phyloP scores from a whole-genome alignment of 768 basidiomycete genomes.

The Panellus pusillus region DNA sequence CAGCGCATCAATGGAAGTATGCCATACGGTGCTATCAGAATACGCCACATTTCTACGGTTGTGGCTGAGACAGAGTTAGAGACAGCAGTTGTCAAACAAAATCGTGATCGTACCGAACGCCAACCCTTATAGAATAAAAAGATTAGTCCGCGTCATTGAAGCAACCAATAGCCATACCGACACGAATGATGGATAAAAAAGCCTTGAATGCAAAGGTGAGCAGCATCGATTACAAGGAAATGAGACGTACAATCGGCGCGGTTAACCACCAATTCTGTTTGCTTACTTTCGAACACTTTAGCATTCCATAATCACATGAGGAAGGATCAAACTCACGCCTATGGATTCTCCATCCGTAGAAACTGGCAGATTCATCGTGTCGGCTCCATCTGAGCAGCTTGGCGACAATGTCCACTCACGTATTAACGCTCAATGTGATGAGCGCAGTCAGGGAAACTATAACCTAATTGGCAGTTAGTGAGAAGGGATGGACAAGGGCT shows the following conservation, averaged over 20 bases:
- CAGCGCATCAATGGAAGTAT: not conserved
- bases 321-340: not conserved
- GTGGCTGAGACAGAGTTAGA: not conserved
- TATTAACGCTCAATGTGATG: constrained; percentile 16
- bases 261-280: constrained; percentile 18
- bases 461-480: not conserved
- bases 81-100: not conserved
- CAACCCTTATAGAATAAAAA: not conserved
- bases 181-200: not conserved
- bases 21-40: not conserved
- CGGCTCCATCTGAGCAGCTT: not conserved
- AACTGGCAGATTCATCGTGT: not conserved
- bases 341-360: constrained; percentile 12
- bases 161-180: not conserved
- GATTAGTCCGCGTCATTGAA: not conserved
- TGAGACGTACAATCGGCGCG: constrained; percentile 6
- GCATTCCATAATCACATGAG: too few species aligned
- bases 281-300: constrained; percentile 2
- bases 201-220: not conserved
- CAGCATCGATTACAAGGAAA: not conserved
- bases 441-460: constrained; percentile 12
- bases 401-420: not conserved
- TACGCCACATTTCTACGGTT: constrained; percentile 3
- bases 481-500: not conserved
- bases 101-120: not conserved